Base-by-base conservation (phyloP, 305 asterid genomes). In the Solanum hybrid region DNA sequence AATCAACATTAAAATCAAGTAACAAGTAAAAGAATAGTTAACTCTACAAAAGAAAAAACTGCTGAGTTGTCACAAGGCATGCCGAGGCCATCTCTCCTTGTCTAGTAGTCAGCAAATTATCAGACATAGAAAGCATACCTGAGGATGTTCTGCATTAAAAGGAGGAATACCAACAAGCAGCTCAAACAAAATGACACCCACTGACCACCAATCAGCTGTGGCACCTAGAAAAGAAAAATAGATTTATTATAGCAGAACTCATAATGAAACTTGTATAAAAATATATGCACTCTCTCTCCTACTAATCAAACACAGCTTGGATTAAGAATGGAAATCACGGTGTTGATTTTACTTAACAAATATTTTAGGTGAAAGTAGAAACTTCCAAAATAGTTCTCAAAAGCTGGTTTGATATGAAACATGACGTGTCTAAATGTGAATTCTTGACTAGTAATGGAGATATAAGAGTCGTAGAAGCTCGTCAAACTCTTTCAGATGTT, bases 201-300 rank as follows among this genome's bases (percentile, higher is more conserved):
- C 98, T 81, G 99, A 98, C 99, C 99, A 98, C 99, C 99, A 98
- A 94, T 98, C 99, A 73, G 99, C 99, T 91, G 99, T 95, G 89
- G 94, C 95, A 57, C 97, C 99, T 97, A 90, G 78, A 93, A 88
- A 89, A 93, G 88, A 89, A 87, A 81, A 88, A 86, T 33, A 86
- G 78, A 86, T n/a, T 86, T 86, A 61, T 32, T n/a, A 57, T 86
- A 33, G 89, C 2, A 57, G 89, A 86, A 86, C 17, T 57, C 89
- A 86, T 34, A 61, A 57, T 33, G 51, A 61, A 86, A 57, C 88
- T 57, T 86, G 78, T 65, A 86, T 22, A 61, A 32, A 57, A 61
- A 32, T 65, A 26, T 86, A 61, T 86, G 79, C 79, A 33, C n/a
- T 57, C n/a, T 57, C 78, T 33, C 78, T 86, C 57, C 89, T 31